phyloP scores from a whole-genome alignment of 768 basidiomycete species.

The Suillus discolor region DNA sequence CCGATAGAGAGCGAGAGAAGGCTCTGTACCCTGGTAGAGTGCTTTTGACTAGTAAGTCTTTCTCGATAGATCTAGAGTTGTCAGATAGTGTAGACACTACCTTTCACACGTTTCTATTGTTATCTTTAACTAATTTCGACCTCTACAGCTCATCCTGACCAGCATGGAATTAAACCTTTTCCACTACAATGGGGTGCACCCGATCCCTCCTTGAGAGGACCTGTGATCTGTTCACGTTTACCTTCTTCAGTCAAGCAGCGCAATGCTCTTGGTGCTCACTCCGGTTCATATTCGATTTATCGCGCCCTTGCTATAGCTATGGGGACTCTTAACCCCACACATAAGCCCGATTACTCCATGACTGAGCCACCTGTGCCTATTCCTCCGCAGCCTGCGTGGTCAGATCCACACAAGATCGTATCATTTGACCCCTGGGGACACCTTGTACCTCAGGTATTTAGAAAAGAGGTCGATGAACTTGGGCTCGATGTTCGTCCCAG shows the following conservation, averaged over 20 bases:
- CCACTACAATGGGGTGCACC: constrained; percentile 82
- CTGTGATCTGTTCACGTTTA: constrained; percentile 87
- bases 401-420: constrained; percentile 77
- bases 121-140: constrained; percentile 8
- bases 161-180: constrained; percentile 83
- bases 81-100: constrained; percentile 10
- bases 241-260: constrained; percentile 83
- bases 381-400: constrained; percentile 79
- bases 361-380: constrained; percentile 87
- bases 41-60: constrained; percentile 74
- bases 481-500: constrained; percentile 89
- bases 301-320: constrained; percentile 92
- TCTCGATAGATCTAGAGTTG: not conserved
- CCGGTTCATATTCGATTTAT: constrained; percentile 93
- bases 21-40: constrained; percentile 82
- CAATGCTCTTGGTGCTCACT: constrained; percentile 93
- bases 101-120: constrained; percentile 10
- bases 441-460: constrained; percentile 74
- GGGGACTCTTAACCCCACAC: constrained; percentile 74
- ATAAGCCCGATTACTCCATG: constrained; percentile 79
- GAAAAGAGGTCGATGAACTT: constrained; percentile 55
- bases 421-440: constrained; percentile 95
- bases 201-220: constrained; percentile 69
- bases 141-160: constrained; percentile 78
- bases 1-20: constrained; percentile 72